Evolutionary conservation across 176 grass and related monocot genomes (phyloP).

Genomic region (Bromus sterilis): DNA sequence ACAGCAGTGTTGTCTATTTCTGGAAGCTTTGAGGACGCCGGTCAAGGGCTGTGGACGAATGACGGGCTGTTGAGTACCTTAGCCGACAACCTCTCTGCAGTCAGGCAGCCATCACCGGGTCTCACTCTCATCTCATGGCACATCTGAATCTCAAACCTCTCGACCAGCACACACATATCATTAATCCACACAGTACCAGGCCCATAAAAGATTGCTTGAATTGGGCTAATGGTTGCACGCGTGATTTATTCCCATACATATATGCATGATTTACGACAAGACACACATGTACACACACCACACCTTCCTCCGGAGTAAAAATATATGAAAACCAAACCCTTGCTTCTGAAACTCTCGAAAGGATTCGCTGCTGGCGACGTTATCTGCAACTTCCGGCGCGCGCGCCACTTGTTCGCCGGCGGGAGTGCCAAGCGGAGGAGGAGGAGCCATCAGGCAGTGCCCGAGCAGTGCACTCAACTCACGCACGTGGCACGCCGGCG

Average conservation of each 20-base stretch:
- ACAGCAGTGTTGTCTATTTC: not conserved
- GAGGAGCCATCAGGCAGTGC: slow-evolving; percentile 23
- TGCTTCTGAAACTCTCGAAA: slow-evolving; percentile 41
- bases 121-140: not conserved
- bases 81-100: not conserved
- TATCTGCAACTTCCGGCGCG: not conserved
- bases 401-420: slow-evolving; percentile 19
- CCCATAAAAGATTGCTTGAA: not conserved
- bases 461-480: slow-evolving; percentile 28
- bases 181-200: not conserved
- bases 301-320: too few relatives aligned
- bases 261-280: not conserved
- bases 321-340: not conserved
- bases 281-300: not conserved
- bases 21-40: not conserved
- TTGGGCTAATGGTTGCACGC: not conserved
- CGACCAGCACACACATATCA: not conserved
- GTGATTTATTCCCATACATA: not conserved
- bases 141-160: not conserved
- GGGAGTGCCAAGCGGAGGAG: not conserved
- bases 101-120: not conserved
- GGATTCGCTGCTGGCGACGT: not conserved
- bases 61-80: slow-evolving; percentile 21
- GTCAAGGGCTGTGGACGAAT: not conserved
- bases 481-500: slow-evolving; percentile 10